phyloP scores from a whole-genome alignment of 1,139 yeast genomes.

The Saccharomyces hybrid region DNA sequence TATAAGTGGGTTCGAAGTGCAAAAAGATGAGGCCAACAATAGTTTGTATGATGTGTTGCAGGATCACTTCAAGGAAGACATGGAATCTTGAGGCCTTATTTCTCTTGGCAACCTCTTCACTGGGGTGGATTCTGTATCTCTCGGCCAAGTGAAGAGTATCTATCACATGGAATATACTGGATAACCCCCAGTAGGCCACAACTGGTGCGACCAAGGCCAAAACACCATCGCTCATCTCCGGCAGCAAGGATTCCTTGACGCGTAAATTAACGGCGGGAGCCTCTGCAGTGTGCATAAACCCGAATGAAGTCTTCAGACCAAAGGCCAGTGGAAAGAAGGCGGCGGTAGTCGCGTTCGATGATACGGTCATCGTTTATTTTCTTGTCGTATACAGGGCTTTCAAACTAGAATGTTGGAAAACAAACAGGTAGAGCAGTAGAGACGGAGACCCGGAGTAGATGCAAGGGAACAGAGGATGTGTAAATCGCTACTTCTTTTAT shows the following conservation, averaged over 20 bases:
- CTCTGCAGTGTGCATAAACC: slow-evolving; percentile 17
- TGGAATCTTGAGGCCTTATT: slow-evolving; percentile 65
- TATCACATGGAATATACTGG: slow-evolving; percentile 63
- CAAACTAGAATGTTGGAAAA: background rate
- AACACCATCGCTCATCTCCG: slow-evolving; percentile 46
- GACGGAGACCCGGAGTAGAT: background rate
- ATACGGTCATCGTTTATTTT: background rate
- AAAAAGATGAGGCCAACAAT: slow-evolving; percentile 53
- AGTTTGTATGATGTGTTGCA: slow-evolving; percentile 82
- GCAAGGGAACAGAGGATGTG: background rate
- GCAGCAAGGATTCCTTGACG: slow-evolving; percentile 13
- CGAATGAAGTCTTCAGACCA: slow-evolving; percentile 13
- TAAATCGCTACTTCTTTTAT: background rate
- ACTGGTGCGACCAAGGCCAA: slow-evolving; percentile 71
- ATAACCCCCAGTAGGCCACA: slow-evolving; percentile 74
- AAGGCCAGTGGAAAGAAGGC: slow-evolving; percentile 8
- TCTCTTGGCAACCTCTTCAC: slow-evolving; percentile 68
- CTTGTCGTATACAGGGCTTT: background rate
- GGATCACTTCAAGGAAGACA: slow-evolving; percentile 71
- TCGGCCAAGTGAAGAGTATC: slow-evolving; percentile 73
- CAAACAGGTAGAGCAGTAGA: background rate
- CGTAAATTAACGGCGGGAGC: slow-evolving; percentile 13
- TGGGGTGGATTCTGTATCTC: slow-evolving; percentile 81
- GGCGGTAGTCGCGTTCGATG: slow-evolving; percentile 2
- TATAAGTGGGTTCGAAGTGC: slow-evolving; percentile 52